phyloP scores from a whole-genome alignment of 176 grass and related monocot genomes.

The Pharus latifolius region DNA sequence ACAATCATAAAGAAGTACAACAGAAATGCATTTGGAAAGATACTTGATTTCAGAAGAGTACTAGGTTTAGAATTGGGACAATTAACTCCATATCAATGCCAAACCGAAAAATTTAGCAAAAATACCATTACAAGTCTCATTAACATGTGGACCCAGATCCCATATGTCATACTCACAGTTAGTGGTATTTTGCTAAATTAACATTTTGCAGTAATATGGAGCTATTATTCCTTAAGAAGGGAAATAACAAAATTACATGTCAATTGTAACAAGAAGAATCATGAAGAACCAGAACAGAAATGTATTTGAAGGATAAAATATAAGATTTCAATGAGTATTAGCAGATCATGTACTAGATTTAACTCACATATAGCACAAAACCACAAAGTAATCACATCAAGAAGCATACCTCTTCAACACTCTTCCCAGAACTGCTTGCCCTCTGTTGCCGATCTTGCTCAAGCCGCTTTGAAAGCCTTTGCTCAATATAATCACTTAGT shows the following conservation, averaged over 20 bases:
- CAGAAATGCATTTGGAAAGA: background rate
- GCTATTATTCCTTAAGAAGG: too few relatives aligned
- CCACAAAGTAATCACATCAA: background rate
- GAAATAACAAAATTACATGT: too few relatives aligned
- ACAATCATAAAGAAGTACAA: background rate
- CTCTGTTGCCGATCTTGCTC: slow-evolving; percentile 53
- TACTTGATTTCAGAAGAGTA: too few relatives aligned
- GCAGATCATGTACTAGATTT: background rate
- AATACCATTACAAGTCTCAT: too few relatives aligned
- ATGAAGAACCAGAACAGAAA: background rate
- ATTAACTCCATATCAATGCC: too few relatives aligned
- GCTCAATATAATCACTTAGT: slow-evolving; percentile 85
- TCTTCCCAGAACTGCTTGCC: slow-evolving; percentile 40
- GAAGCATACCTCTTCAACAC: slow-evolving; percentile 59
- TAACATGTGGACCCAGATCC: too few relatives aligned
- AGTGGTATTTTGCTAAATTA: too few relatives aligned
- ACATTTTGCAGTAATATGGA: too few relatives aligned
- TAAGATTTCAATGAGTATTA: background rate
- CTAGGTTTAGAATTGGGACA: too few relatives aligned
- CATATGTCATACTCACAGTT: too few relatives aligned
- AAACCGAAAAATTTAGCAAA: too few relatives aligned
- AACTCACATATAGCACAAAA: background rate
- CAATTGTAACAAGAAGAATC: background rate
- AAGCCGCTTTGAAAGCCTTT: slow-evolving; percentile 69
- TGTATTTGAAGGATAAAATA: background rate